Evolutionary conservation across 2,329 filamentous ascomycete genomes (phyloP), one percentile per base, ranked within the genome.

Genomic region (Macrophomina pseudophaseolina): DNA sequence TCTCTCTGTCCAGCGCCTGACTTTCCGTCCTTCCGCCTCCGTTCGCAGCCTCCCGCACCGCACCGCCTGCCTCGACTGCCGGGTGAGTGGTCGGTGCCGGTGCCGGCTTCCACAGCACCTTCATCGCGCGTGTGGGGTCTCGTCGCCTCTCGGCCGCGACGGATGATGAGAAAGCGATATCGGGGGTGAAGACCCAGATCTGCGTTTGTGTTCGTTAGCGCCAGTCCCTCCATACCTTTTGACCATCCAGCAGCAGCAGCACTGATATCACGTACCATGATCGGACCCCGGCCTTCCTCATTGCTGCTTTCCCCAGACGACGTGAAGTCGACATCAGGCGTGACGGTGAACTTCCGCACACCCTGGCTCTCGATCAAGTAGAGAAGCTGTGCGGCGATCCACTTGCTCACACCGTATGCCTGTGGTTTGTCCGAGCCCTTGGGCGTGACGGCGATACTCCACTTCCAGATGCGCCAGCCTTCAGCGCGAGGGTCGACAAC

Each of bases 151-250:
- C 32, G 1, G 54, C 30, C 11, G 23, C 16, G 18, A 62, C 35
- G 16, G 65, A 66, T 9, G 80, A 84, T 1, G 87, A 87, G 69
- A 87, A 85, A 60, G 81, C 81, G 48, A 89, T 79, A 67, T 87
- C 83, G 0, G 86, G 85, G 7, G 87, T 87, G 75, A 89, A 89
- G 64, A 87, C 79, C 87, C 87, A 89, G 33, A 88, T 69, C 75
- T 85, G 72, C 23, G 23, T 23, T 23, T 23, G 1, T 23, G 23
- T 23, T 2, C 23, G 23, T 23, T 23, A 23, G 23, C 1, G 23
- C 23, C 23, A 23, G 23, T 23, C 23, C 23, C 23, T 23, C 23
- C 23, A 23, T 23, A 23, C 23, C 23, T 23, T 23, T 23, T 23
- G 23, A 23, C 23, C 23, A 23, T 23, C 23, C 23, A 23, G 23